Evolutionary conservation across 495 filamentous ascomycete genomes (phyloP).

Genomic region (Hyaloscypha hepaticicola): DNA sequence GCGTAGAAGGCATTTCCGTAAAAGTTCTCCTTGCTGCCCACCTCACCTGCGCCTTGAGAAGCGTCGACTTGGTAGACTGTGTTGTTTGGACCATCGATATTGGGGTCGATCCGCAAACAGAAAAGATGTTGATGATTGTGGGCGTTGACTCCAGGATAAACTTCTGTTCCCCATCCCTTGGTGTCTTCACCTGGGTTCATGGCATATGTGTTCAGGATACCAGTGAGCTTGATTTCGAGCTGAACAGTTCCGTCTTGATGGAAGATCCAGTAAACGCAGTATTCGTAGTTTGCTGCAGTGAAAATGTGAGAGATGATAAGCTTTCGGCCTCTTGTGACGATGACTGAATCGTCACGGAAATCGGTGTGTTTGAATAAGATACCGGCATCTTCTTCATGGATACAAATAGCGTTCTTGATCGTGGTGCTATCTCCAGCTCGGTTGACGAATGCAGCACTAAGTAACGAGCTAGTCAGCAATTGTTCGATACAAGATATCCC

Average conservation of each 20-base stretch:
- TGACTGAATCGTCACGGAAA: constrained; percentile 85
- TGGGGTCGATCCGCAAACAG: constrained; percentile 86
- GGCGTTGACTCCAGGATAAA: constrained; percentile 80
- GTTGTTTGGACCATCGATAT: constrained; percentile 84
- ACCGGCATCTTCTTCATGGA: constrained; percentile 92
- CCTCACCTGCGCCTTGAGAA: constrained; percentile 59
- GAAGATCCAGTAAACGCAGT: constrained; percentile 92
- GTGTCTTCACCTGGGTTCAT: constrained; percentile 84
- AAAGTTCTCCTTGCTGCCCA: constrained; percentile 78
- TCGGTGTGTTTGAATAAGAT: constrained; percentile 97
- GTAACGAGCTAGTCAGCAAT: no score
- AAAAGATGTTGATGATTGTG: constrained; percentile 95
- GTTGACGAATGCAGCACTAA: constrained; percentile 74
- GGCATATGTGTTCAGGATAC: constrained; percentile 90
- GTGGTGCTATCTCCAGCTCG: constrained; percentile 70
- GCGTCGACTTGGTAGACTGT: constrained; percentile 85
- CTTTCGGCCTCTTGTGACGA: constrained; percentile 85
- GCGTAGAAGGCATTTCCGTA: constrained; percentile 95
- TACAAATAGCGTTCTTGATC: constrained; percentile 95
- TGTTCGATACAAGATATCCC: no score
- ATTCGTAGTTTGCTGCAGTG: constrained; percentile 97
- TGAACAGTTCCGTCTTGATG: constrained; percentile 93
- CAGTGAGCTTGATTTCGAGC: constrained; percentile 92
- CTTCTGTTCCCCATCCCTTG: constrained; percentile 88
- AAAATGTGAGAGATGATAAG: constrained; percentile 91